These are phyloP conservation scores for Solanum clarkiae DNA, from an alignment of 257 asterid species.

Conservation along the genomic window DNA sequence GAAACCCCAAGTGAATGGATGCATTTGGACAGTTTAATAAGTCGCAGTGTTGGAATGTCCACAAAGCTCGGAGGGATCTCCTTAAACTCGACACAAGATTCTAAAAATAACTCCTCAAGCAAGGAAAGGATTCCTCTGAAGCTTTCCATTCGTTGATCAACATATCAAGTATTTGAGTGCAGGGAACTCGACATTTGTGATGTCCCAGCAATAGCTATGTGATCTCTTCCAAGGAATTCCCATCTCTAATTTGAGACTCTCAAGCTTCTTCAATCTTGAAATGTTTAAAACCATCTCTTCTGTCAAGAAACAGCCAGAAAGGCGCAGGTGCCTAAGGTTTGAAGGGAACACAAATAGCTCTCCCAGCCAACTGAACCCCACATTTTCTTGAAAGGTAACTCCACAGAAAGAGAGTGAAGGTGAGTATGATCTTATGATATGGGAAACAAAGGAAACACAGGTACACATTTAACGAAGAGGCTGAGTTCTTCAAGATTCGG, in stretches of 20 bases:
- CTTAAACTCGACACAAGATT: fast-evolving
- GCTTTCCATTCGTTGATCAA: background rate
- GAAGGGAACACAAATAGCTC: background rate
- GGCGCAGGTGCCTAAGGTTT: background rate
- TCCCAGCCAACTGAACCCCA: background rate
- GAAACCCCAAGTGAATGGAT: fast-evolving
- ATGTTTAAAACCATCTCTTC: background rate
- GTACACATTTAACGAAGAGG: fast-evolving
- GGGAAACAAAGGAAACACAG: background rate
- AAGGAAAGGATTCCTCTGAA: background rate
- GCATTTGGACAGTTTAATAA: fast-evolving
- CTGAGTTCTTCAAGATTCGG: background rate
- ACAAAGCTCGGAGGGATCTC: background rate
- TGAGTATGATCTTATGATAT: background rate
- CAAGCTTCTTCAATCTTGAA: background rate
- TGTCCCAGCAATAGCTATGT: background rate
- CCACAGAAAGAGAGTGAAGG: background rate
- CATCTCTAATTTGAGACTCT: background rate
- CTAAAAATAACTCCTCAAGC: background rate
- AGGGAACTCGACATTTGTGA: background rate
- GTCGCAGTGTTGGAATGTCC: background rate
- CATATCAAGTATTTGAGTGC: background rate
- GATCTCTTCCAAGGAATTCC: fast-evolving
- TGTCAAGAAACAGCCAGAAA: background rate
- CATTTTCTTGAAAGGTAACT: fast-evolving